Evolutionary conservation across 805 yeast species (phyloP).

Genomic region (Hanseniaspora guilliermondii): DNA sequence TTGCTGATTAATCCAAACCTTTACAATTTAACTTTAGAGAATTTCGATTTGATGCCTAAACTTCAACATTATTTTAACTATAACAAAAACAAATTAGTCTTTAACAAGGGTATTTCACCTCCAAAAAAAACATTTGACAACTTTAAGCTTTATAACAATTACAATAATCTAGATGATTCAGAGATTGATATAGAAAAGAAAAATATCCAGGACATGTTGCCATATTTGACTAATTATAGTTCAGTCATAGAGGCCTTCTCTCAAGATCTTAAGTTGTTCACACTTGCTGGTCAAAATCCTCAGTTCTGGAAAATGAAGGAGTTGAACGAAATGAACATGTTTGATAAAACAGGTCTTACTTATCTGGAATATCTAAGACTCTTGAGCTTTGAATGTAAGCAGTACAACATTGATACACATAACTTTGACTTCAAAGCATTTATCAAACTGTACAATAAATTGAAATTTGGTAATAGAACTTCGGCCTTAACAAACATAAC

Average conservation of each 20-base stretch:
- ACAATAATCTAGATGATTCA: neutral
- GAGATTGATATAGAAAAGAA: neutral
- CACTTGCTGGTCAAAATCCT: neutral
- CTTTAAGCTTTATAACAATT: neutral
- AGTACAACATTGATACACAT: neutral
- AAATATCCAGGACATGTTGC: neutral
- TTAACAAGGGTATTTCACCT: conserved; percentile 9
- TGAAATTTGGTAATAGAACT: conserved; percentile 3
- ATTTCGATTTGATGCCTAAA: conserved; percentile 31
- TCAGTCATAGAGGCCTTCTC: conserved; percentile 7
- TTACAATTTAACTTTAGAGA: conserved; percentile 39
- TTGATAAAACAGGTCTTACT: neutral
- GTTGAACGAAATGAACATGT: conserved; percentile 15
- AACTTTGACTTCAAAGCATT: conserved; percentile 9
- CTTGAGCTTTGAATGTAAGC: neutral
- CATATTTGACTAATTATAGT: conserved; percentile 4
- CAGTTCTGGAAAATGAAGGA: neutral
- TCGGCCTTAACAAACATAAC: neutral
- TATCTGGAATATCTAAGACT: conserved; percentile 1
- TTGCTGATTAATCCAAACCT: conserved; percentile 32
- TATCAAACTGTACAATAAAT: neutral
- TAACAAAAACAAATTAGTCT: neutral
- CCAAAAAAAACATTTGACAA: conserved; percentile 14
- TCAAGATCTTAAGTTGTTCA: neutral
- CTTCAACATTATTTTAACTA: conserved; percentile 19